These are phyloP conservation scores for Colletotrichum eleusines DNA, from an alignment of 2,329 filamentous ascomycete genomes.

Conservation along the genomic window DNA sequence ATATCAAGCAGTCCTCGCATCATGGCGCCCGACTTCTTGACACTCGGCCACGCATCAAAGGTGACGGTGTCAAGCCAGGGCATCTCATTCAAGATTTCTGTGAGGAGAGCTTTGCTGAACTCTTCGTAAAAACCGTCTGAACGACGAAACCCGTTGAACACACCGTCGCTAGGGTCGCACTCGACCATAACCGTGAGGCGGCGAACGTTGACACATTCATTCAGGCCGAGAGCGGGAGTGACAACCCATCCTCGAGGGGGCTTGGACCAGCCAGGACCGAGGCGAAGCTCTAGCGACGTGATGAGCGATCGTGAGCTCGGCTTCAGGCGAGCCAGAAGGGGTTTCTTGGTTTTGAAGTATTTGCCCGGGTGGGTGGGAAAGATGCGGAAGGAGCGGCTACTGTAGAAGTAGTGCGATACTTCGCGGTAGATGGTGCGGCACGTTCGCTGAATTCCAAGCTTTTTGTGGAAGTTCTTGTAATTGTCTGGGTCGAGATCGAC, in stretches of 20 bases:
- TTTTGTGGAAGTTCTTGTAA: slow-evolving; percentile 69
- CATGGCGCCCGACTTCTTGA: slow-evolving; percentile 74
- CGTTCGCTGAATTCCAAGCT: slow-evolving; percentile 71
- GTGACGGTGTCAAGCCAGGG: slow-evolving; percentile 70
- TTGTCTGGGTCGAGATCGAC: slow-evolving; percentile 77
- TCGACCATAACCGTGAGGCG: slow-evolving; percentile 77
- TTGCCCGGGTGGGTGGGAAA: slow-evolving; percentile 74
- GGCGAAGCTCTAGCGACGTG: slow-evolving; percentile 74
- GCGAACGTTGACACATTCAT: slow-evolving; percentile 70
- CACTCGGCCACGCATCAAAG: slow-evolving; percentile 76
- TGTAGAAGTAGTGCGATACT: slow-evolving; percentile 75
- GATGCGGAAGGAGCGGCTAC: slow-evolving; percentile 70
- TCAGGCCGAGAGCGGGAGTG: slow-evolving; percentile 71
- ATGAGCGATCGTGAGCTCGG: slow-evolving; percentile 70
- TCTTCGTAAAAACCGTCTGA: slow-evolving; percentile 77
- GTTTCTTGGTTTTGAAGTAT: slow-evolving; percentile 80
- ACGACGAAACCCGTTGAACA: slow-evolving; percentile 76
- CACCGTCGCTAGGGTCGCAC: slow-evolving; percentile 75
- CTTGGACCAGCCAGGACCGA: slow-evolving; percentile 79
- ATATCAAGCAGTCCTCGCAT: slow-evolving; percentile 70
- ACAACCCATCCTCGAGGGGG: slow-evolving; percentile 80
- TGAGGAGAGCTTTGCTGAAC: slow-evolving; percentile 71
- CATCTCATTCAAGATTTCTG: slow-evolving; percentile 66
- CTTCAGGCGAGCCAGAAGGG: slow-evolving; percentile 75
- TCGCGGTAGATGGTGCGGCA: slow-evolving; percentile 73